Base-by-base conservation (phyloP, 768 basidiomycete species). In the Auricularia sp. region DNA sequence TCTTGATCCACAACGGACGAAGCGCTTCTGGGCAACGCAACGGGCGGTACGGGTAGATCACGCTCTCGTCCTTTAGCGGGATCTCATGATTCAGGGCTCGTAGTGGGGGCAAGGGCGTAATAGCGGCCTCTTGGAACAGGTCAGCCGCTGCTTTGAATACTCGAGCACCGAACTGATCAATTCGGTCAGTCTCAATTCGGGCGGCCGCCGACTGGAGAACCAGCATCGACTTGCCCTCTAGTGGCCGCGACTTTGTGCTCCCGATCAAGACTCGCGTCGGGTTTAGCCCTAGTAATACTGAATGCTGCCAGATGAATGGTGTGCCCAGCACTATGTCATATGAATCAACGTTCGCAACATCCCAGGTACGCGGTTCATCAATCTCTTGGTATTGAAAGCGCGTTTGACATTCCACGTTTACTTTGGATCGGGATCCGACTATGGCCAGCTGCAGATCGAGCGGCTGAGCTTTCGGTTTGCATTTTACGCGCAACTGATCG, bases 51-150 rank as follows among this genome's bases (percentile, higher is more conserved):
- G 54, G 43, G 36, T 64, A 65, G 5, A 64, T 33, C 21, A 58
- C 63, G 3, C 14, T 16, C 47, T 66, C 65, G 36, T 67, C 66
- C 12, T 63, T 67, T 23, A 67, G 39, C 10, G 66, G 66, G 21
- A 67, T 67, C 33, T 51, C 18, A 36, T 67, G 66, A 54, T 67
- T 67, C 6, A 67, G 47, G 3, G 65, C 65, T 58, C 65, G 43
- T 3, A 62, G 21, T 3, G 66, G 66, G 4, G 66, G 66, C 36
- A 67, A 51, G 5, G 18, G 16, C 4, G 66, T 65, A 7, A 61
- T 47, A 12, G 23, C 56, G 4, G 60, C 61, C 3, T 47, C 34
- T n/a, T 51, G 63, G 43, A 61, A 67, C 11, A 67, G 66, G 53
- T 67, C 66, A 36, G 3, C 16, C 18, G 66, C 66, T 43, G 66